Evolutionary conservation across 805 yeast species (phyloP), one percentile per base, ranked within the genome.

Genomic region (Metschnikowia noctiluminum): DNA sequence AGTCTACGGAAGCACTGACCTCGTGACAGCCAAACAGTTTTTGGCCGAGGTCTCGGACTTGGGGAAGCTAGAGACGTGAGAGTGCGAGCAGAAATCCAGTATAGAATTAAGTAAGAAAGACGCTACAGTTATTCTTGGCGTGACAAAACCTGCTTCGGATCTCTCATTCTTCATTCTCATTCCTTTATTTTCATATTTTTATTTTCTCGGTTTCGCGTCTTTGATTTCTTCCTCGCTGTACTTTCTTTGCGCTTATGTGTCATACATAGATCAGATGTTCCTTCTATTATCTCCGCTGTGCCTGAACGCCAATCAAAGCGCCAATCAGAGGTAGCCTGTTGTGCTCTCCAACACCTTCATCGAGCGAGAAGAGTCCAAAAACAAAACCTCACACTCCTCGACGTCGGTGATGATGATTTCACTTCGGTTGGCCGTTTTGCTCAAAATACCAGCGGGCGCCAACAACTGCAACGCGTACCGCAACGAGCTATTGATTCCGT

Each of bases 381-480:
- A 92, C 62, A 92, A 75, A 35, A 75, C 64, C 66, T 87, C 85
- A 55, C 95, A 87, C 68, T 90, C 96, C 58, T 87, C 92, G 38
- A 92, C 75, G 65, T 94, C 97, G 26, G 75, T 76, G 13, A 81
- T 76, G 30, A 71, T 72, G 48, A 89, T 81, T 62, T 85, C 90
- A 34, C 76, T 69, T 51, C 96, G 84, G 52, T 89, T 87, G 49
- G 79, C 74, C 32, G 89, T 80, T 58, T 81, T 80, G 38, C 96
- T 82, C 54, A 94, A 77, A 42, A 94, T 82, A 46, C 90, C 91
- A 30, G 96, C 83, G 31, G 98, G 99, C 0, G 97, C 81, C 63
- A 94, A 76, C 57, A 94, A 78, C 66, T 94, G 98, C 56, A 94
- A 74, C 10, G 96, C 89, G 66, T 94, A 94, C 66, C 99, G 85